A percentile compares a stretch with the other conserved stretches of the same genome.
These are phyloP conservation scores for Ampelomyces quisqualis DNA, from an alignment of 2,329 filamentous ascomycete genomes.

Conservation along the genomic window DNA sequence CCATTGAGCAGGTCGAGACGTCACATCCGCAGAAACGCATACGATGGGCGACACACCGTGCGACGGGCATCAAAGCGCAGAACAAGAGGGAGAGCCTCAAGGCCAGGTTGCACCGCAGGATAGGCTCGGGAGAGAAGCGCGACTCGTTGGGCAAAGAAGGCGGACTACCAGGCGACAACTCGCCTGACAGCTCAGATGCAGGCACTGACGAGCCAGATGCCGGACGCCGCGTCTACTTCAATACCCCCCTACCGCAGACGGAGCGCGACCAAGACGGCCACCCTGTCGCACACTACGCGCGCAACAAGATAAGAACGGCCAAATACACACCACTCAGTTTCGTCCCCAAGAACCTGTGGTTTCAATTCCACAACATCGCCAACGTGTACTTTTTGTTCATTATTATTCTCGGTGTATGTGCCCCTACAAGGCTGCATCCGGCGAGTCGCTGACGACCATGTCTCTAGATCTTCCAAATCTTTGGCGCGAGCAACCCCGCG, in stretches of 20 bases:
- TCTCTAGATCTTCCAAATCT: slow-evolving; percentile 89
- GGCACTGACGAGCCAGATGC: slow-evolving; percentile 42
- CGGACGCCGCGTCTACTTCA: slow-evolving; percentile 74
- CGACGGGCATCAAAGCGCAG: slow-evolving; percentile 70
- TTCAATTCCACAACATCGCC: slow-evolving; percentile 97
- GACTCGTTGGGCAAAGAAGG: slow-evolving; percentile 44
- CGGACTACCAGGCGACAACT: slow-evolving; percentile 47
- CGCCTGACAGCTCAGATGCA: slow-evolving; percentile 43
- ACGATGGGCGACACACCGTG: slow-evolving; percentile 94
- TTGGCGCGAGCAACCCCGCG: slow-evolving; percentile 86
- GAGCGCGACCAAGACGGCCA: slow-evolving; percentile 79
- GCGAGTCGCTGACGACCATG: slow-evolving; percentile 18
- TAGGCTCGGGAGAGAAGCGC: slow-evolving; percentile 65
- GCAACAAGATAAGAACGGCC: slow-evolving; percentile 96
- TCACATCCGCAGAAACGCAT: slow-evolving; percentile 72
- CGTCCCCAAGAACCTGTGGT: slow-evolving; percentile 93
- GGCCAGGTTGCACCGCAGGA: slow-evolving; percentile 67
- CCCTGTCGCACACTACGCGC: slow-evolving; percentile 67
- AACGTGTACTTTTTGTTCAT: slow-evolving; percentile 98
- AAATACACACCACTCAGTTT: slow-evolving; percentile 97
- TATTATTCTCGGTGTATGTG: slow-evolving; percentile 87
- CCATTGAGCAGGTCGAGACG: slow-evolving; percentile 51
- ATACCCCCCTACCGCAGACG: slow-evolving; percentile 72
- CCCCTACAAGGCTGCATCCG: slow-evolving; percentile 5
- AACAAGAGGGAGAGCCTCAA: slow-evolving; percentile 82